phyloP scores from a whole-genome alignment of 768 basidiomycete species.

The Trametes cingulata region DNA sequence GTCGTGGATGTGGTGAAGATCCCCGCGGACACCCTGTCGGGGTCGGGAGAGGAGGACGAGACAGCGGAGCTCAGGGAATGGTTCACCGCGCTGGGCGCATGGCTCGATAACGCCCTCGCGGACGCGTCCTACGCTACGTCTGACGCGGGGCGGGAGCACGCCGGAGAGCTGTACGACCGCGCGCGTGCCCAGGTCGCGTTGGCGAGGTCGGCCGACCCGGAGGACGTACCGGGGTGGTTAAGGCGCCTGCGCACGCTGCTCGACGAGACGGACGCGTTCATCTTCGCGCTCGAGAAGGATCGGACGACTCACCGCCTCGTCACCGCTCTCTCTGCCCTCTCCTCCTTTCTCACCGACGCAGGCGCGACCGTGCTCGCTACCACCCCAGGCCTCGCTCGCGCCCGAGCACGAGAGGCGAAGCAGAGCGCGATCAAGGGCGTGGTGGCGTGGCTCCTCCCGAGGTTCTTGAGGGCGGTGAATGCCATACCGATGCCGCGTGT shows the following conservation, averaged over 20 bases:
- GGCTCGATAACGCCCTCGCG: conserved; percentile 25
- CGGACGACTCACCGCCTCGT: conserved; percentile 20
- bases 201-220: not conserved
- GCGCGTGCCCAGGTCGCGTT: conserved; percentile 14
- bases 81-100: conserved; percentile 15
- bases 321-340: conserved; percentile 17
- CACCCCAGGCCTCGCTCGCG: conserved; percentile 9
- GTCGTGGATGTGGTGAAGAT: conserved; percentile 5
- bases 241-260: conserved; percentile 16
- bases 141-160: conserved; percentile 2
- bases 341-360: conserved; percentile 1
- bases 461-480: conserved; percentile 23
- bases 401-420: conserved; percentile 5
- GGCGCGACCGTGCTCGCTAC: not conserved
- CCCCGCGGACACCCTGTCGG: conserved; percentile 1
- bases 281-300: conserved; percentile 20
- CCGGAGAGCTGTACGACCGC: conserved; percentile 23
- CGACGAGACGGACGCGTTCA: conserved; percentile 21
- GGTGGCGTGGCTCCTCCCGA: conserved; percentile 28
- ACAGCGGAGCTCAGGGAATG: not conserved
- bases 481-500: conserved; percentile 32
- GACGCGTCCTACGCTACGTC: conserved; percentile 23
- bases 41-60: not conserved
- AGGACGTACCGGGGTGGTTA: conserved; percentile 5
- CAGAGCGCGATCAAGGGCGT: conserved; percentile 9